phyloP scores from a whole-genome alignment of 345 rosid species.

The Camelina neglecta region DNA sequence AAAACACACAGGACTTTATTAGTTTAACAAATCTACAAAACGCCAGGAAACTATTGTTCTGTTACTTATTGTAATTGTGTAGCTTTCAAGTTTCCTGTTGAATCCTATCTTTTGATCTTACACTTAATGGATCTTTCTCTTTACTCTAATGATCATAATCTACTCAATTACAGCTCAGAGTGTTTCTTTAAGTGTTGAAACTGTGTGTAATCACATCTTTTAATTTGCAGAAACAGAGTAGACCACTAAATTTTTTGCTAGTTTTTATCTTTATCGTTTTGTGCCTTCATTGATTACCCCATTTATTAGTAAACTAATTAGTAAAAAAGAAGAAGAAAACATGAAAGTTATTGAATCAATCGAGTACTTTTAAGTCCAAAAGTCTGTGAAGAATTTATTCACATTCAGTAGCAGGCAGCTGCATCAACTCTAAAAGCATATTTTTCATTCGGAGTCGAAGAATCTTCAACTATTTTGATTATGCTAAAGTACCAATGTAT shows the following conservation, averaged over 20 bases:
- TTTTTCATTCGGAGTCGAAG: conserved; percentile 2
- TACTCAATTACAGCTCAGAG: not conserved
- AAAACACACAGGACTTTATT: conserved; percentile 31
- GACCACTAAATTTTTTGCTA: conserved; percentile 9
- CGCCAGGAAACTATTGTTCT: conserved; percentile 12
- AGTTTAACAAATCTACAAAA: conserved; percentile 14
- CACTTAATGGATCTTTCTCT: conserved; percentile 29
- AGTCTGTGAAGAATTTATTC: conserved; percentile 39
- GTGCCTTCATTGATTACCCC: not conserved
- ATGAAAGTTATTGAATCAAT: conserved; percentile 31
- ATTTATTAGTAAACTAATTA: conserved; percentile 12
- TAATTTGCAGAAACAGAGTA: conserved; percentile 15
- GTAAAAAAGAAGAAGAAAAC: not conserved
- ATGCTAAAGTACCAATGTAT: conserved; percentile 33
- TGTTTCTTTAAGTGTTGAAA: conserved; percentile 3
- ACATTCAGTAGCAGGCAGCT: conserved; percentile 35
- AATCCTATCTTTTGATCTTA: conserved; percentile 26
- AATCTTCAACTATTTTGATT: conserved; percentile 42
- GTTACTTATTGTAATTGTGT: conserved; percentile 37
- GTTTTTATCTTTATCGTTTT: conserved; percentile 8
- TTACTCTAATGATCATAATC: conserved; percentile 9
- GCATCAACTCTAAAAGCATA: conserved; percentile 36
- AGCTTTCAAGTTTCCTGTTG: conserved; percentile 31
- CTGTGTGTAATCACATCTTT: not conserved
- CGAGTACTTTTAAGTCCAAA: conserved; percentile 38